Percentiles rank a stretch among this genome's conserved stretches.
phyloP scores from a whole-genome alignment of 306 rosid genomes.

The Hippophae rhamnoides region DNA sequence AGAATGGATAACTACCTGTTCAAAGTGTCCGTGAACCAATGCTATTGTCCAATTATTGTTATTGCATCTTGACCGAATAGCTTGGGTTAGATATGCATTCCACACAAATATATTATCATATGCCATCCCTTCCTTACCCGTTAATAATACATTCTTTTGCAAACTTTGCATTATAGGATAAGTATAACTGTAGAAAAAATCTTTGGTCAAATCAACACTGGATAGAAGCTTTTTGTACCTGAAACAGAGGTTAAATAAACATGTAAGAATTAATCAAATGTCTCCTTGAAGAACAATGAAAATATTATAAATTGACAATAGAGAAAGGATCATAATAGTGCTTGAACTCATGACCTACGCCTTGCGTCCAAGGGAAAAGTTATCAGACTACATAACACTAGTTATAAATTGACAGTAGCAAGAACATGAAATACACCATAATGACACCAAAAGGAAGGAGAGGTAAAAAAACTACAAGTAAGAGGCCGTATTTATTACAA shows the following conservation, averaged over 20 bases:
- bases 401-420: too few relatives aligned
- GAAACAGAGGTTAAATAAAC: constrained; percentile 15
- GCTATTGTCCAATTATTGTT: constrained; percentile 92
- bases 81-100: constrained; percentile 87
- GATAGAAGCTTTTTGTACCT: constrained; percentile 90
- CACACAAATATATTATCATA: constrained; percentile 89
- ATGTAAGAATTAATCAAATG: background rate
- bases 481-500: background rate
- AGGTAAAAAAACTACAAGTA: too few relatives aligned
- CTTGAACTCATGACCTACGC: too few relatives aligned
- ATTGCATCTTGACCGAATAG: constrained; percentile 81
- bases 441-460: too few relatives aligned
- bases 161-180: constrained; percentile 95
- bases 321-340: too few relatives aligned
- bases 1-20: constrained; percentile 48
- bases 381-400: too few relatives aligned
- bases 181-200: constrained; percentile 88
- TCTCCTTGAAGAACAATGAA: too few relatives aligned
- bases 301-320: too few relatives aligned
- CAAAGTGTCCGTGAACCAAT: constrained; percentile 90
- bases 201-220: constrained; percentile 90
- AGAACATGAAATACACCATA: too few relatives aligned
- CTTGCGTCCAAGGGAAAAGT: too few relatives aligned
- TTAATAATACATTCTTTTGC: constrained; percentile 56
- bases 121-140: constrained; percentile 53